Base-by-base conservation (phyloP, 1,139 yeast species). In the Candida dubliniensis region DNA sequence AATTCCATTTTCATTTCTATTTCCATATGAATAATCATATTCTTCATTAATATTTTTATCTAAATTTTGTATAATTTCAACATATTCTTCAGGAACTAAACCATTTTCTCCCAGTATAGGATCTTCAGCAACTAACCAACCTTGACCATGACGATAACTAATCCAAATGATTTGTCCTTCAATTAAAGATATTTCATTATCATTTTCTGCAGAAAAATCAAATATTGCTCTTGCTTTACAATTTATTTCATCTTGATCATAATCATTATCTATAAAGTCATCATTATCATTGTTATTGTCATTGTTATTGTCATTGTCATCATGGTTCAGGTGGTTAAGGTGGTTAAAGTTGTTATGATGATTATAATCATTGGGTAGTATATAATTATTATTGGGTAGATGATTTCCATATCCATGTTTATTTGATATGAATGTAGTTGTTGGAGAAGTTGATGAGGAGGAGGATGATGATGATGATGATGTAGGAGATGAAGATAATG, bases 61-160 rank as follows among this genome's bases (percentile, higher is more conserved):
- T 34, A 56, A 54, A 36, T 74, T 55, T 44, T 84, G 69, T 50
- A 74, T 55, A 44, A 84, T 69, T 50, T 85, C 86, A 36, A 93
- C 96, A 57, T 90, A 93, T 56, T 88, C 96, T 58, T 91, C 96
- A 1, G 99, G 99, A 6, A 93, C 96, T 42, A 93, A 77, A 1
- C 99, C 99, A 26, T 95, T 87, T 53, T 84, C 87, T 1, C 90
- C 91, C 3, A 86, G 77, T 30, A 64, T 74, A 0, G 90, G 86
- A 58, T 87, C 91, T 54, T 84, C 88, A 0, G 98, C 98, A 40
- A 93, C 98, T 4, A 95, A 74, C 99, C 99, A 93, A 6, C 99
- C 99, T 61, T 93, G 97, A 15, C 98, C 98, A 61, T 93, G 96
- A 50, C 96, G 79, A 63, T 91, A 91, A 47, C 86, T 82, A 29